A percentile compares a stretch with the other conserved stretches of the same genome.
Evolutionary conservation across 2,329 filamentous ascomycete genomes (phyloP).

Genomic region (Domatiomyces globalis): DNA sequence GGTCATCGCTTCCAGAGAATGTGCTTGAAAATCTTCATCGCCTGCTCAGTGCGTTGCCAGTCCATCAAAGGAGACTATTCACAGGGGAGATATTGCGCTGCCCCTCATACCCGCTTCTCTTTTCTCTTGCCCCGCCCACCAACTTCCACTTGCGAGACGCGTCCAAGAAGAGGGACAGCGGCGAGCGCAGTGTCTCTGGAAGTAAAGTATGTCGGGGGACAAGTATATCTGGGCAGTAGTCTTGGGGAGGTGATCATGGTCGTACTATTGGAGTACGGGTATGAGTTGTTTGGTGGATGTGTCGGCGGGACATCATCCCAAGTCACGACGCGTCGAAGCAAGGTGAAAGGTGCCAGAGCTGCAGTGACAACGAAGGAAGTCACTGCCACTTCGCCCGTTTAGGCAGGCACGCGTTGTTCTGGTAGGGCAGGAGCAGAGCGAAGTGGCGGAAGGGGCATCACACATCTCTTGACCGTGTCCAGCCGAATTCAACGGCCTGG

Average conservation of each 20-base stretch:
- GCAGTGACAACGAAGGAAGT: conserved; percentile 1
- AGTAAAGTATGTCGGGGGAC: background rate
- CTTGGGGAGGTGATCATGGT: background rate
- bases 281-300: background rate
- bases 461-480: background rate
- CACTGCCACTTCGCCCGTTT: conserved; percentile 1
- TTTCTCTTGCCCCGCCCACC: too few relatives aligned
- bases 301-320: background rate
- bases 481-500: background rate
- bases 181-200: too few relatives aligned
- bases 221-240: background rate
- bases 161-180: background rate
- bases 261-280: background rate
- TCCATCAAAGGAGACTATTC: conserved; percentile 2
- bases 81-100: conserved; percentile 2
- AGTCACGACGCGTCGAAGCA: background rate
- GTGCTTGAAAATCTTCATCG: conserved; percentile 12
- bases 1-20: conserved; percentile 6
- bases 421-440: background rate
- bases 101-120: background rate
- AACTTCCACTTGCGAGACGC: background rate
- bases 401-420: background rate
- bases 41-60: conserved; percentile 2
- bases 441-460: conserved; percentile 1
- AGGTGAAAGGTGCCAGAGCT: background rate